Evolutionary conservation across 2,329 filamentous ascomycete species (phyloP).

Genomic region (Massarina eburnea): DNA sequence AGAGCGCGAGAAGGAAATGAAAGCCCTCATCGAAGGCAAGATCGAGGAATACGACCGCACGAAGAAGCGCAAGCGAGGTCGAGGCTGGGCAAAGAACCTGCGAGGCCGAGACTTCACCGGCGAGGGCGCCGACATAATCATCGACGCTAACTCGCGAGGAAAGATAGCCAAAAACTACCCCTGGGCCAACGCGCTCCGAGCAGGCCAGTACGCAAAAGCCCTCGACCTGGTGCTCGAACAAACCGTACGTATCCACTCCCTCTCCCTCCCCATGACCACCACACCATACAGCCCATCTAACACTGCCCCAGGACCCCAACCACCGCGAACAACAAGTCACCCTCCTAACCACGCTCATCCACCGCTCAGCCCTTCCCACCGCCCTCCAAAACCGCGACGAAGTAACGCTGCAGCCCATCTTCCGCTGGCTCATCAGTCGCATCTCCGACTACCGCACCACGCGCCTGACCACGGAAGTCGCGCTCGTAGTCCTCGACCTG

Average conservation of each 20-base stretch:
- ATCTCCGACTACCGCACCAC: conserved; percentile 83
- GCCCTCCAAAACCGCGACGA: conserved; percentile 83
- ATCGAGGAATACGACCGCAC: conserved; percentile 76
- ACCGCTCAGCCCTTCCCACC: conserved; percentile 80
- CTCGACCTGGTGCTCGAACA: conserved; percentile 72
- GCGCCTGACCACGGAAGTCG: conserved; percentile 78
- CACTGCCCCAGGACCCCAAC: conserved; percentile 26
- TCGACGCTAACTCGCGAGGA: conserved; percentile 70
- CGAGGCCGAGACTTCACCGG: conserved; percentile 78
- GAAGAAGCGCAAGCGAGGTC: conserved; percentile 63
- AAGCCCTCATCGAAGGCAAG: conserved; percentile 74
- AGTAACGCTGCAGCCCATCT: conserved; percentile 74
- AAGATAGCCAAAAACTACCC: conserved; percentile 65
- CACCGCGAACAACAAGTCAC: conserved; percentile 61
- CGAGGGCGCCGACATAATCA: conserved; percentile 84
- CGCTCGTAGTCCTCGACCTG: conserved; percentile 79
- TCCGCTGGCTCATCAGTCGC: conserved; percentile 80
- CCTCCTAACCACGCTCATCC: conserved; percentile 78
- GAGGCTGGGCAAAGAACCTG: conserved; percentile 63
- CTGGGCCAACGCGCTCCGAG: conserved; percentile 83
- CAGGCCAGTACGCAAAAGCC: conserved; percentile 73
- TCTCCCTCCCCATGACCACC: not conserved
- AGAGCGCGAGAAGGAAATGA: conserved; percentile 82
- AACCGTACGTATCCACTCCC: conserved; percentile 26
- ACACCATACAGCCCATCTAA: conserved; percentile 1